Base-by-base conservation (phyloP, 306 rosid genomes). In the Vicia faba region DNA sequence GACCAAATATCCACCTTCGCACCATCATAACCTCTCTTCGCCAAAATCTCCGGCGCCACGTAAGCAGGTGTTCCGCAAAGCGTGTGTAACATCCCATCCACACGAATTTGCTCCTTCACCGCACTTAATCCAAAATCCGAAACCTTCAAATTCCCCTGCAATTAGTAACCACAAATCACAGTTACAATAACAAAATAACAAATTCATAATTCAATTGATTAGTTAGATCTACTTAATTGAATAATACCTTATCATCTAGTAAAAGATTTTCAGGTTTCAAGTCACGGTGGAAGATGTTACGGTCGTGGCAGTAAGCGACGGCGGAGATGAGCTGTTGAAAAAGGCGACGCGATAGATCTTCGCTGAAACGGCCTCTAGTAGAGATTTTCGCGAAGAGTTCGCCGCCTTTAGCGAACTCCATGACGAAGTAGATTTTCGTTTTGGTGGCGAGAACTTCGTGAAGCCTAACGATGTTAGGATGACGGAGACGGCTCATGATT, bases 11-110 rank as follows among this genome's bases (percentile, higher is more conserved):
- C 96, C 7, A 85, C 85, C 64, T 66, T 89, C 0, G 96, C 87
- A 0, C 96, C 96, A 2, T 87, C 87, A 75, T 89, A 89, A 0
- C 96, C 95, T 40, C 50, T 85, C 84, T 81, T 89, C n/a, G 70
- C 68, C 6, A 89, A 36, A 57, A 89, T 83, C 80, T 89, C 96
- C 49, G 96, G 96, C 15, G 96, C 93, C 75, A 89, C 96, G 57
- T 89, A 89, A 8, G 93, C 91, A 8, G 96, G 93, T 0, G 96
- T 89, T 13, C 96, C 96, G 1, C 96, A 89, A 0, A 89, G 84
- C 33, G 96, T 89, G 65, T 89, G 91, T 12, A 89, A 56, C 36
- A 85, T 61, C 5, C 96, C 95, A 8, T 89, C 96, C 29, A 78
- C 68, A 7, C 75, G 77, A 18, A 83, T 56, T 75, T 89, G 96